These are phyloP conservation scores for Vaccinium vitisidaea DNA, from an alignment of 148 eudicot genomes.

Conservation along the genomic window DNA sequence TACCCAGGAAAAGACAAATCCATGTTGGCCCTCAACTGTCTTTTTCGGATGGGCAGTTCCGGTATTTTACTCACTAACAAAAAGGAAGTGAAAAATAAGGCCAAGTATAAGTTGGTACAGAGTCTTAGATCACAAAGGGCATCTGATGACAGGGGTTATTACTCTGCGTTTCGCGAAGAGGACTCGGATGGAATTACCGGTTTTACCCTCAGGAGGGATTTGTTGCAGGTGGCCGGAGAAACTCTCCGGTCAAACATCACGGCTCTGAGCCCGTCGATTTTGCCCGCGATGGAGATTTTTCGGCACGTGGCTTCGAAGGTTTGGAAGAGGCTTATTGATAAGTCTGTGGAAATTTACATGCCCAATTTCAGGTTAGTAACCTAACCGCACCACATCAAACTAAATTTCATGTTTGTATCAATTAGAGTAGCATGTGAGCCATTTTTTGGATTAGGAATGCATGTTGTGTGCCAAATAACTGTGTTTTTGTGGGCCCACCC, in stretches of 20 bases:
- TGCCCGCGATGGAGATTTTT: conserved; percentile 47
- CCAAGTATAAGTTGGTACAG: conserved; percentile 48
- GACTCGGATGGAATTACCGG: conserved; percentile 62
- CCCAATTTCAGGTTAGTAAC: conserved; percentile 46
- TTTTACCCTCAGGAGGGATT: conserved; percentile 56
- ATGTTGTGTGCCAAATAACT: too few species aligned
- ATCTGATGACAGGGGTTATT: conserved; percentile 47
- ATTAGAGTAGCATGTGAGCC: too few species aligned
- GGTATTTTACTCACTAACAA: conserved; percentile 50
- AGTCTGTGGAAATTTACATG: conserved; percentile 43
- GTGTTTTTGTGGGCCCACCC: neutral
- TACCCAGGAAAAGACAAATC: conserved; percentile 54
- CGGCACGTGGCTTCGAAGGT: conserved; percentile 33
- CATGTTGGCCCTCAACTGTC: conserved; percentile 55
- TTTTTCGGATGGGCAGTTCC: conserved; percentile 75
- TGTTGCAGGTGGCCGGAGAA: conserved; percentile 53
- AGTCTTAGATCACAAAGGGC: conserved; percentile 54
- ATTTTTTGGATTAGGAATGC: too few species aligned
- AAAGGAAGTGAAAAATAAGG: conserved; percentile 13
- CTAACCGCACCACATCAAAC: neutral
- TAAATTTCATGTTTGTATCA: neutral
- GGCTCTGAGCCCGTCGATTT: conserved; percentile 36
- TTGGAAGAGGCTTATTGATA: conserved; percentile 39
- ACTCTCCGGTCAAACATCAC: conserved; percentile 42
- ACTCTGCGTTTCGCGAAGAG: conserved; percentile 63